Evolutionary conservation across 192 early-diverging fungal species (phyloP), one percentile per base, ranked within the genome.

Genomic region (Umbelopsis vinacea): DNA sequence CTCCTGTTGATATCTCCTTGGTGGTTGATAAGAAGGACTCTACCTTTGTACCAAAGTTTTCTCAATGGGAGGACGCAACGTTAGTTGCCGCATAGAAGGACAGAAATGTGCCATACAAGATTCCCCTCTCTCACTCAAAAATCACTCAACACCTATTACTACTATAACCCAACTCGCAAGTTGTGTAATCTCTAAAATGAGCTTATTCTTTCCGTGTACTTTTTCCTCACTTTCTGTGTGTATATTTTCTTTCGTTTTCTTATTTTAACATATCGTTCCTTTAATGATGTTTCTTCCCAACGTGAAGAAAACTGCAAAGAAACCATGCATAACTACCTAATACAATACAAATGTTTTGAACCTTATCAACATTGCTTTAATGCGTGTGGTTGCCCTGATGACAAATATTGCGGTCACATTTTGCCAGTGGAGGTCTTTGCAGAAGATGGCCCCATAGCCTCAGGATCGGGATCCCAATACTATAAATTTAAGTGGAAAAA

Each of bases 341-440:
- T 63, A 50, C 48, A 50, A 9, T n/a, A n/a, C 6, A 50, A 17
- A 50, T 50, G 4, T 21, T 50, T 50, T 50, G 7, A 6, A 21
- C 48, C 48, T 50, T 50, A 50, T 50, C 48, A 43, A 43, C 11
- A 6, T 17, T 15, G n/a, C 48, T 50, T 63, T 35, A 37, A 12
- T n/a, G n/a, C n/a, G 33, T 1, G 11, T 6, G 11, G 40, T 4
- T 12, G 2, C 35, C 15, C 29, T 63, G 57, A 63, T 63, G 57
- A 63, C 57, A 63, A 63, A 63, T 63, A 63, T 26, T 63, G 57
- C 57, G 57, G 57, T 63, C 57, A 63, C 29, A 63, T 26, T 55
- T 22, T 57, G 54, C 29, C 29, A 1, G 26, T 57, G 54, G 48
- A 50, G 48, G 48, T 21, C 19, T 15, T n/a, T 15, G 48, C 48